Conservation (phyloP, 768 basidiomycete genomes). For the Mrakia hoshinonis region DNA sequence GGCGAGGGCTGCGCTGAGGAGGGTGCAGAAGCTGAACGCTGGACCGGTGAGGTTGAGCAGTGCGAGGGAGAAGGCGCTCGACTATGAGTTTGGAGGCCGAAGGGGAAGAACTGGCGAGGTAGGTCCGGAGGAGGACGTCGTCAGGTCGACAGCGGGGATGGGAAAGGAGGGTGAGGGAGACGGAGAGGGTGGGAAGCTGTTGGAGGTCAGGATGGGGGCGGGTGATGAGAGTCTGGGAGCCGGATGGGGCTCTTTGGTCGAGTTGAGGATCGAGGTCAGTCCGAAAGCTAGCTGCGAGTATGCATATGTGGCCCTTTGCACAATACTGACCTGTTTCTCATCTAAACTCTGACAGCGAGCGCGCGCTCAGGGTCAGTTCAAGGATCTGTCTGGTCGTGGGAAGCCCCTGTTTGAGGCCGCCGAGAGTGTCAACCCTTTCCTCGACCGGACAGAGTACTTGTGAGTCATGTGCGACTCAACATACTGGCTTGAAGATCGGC, state of each 20-base stretch:
- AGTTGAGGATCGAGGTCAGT: conserved; percentile 28
- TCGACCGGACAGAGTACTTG: conserved; percentile 26
- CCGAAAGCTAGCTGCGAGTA: not conserved
- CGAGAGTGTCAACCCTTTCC: not conserved
- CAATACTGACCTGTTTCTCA: not conserved
- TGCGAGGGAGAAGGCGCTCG: conserved; percentile 21
- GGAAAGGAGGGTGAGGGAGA: conserved; percentile 14
- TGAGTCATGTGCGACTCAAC: too few relatives aligned
- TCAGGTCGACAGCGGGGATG: not conserved
- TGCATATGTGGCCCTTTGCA: too few relatives aligned
- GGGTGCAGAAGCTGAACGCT: conserved; percentile 10
- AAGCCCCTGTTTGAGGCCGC: conserved; percentile 1
- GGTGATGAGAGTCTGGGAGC: conserved; percentile 25
- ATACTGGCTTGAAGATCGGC: too few relatives aligned
- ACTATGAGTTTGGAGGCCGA: conserved; percentile 22
- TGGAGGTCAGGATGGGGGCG: conserved; percentile 24
- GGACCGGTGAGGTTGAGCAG: conserved; percentile 17
- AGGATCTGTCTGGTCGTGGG: conserved; percentile 22
- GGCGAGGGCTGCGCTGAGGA: conserved; percentile 1
- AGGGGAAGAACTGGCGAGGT: not conserved
- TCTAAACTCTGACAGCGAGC: conserved; percentile 10
- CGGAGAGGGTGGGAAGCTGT: conserved; percentile 14
- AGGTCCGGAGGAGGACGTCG: not conserved
- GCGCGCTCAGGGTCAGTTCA: conserved; percentile 22
- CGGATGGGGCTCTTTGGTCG: conserved; percentile 24